Evolutionary conservation across 768 basidiomycete species (phyloP).

Genomic region (Boletus patriciae): DNA sequence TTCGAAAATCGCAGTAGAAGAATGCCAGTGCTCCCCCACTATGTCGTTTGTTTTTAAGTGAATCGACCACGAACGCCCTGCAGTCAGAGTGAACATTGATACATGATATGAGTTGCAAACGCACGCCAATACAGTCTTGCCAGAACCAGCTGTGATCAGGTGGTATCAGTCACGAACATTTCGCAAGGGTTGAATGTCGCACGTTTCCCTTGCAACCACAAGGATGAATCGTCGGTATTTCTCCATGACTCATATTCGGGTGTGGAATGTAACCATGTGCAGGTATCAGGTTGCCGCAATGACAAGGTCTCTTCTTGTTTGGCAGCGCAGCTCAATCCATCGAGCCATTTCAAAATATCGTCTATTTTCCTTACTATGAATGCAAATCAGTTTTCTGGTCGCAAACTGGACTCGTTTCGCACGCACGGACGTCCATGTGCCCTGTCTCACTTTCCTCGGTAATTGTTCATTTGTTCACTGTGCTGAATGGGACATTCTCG

Average conservation of each 20-base stretch:
- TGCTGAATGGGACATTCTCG: not conserved
- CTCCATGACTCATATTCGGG: slow-evolving; percentile 9
- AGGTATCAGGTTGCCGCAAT: slow-evolving; percentile 14
- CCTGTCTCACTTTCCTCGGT: not conserved
- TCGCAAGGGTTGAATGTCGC: not conserved
- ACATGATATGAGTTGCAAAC: not conserved
- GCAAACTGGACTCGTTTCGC: too few relatives aligned
- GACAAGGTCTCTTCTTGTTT: slow-evolving; percentile 12
- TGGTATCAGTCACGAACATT: not conserved
- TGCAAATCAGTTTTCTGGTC: not conserved
- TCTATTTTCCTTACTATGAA: slow-evolving; percentile 8
- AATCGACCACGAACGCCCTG: slow-evolving; percentile 11
- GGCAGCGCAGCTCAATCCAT: slow-evolving; percentile 10
- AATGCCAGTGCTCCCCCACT: not conserved
- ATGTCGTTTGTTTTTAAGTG: not conserved
- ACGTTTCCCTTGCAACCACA: slow-evolving; percentile 24
- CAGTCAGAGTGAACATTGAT: not conserved
- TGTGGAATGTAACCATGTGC: slow-evolving; percentile 5
- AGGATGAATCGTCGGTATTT: not conserved
- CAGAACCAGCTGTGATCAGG: slow-evolving; percentile 12
- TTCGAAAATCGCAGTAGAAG: slow-evolving; percentile 24
- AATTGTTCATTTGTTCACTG: not conserved
- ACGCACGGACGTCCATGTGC: not conserved
- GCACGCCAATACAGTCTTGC: slow-evolving; percentile 21
- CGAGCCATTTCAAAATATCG: slow-evolving; percentile 6